Evolutionary conservation across 2,329 filamentous ascomycete species (phyloP), one percentile per base, ranked within the genome.

Genomic region (Monilinia polystroma): DNA sequence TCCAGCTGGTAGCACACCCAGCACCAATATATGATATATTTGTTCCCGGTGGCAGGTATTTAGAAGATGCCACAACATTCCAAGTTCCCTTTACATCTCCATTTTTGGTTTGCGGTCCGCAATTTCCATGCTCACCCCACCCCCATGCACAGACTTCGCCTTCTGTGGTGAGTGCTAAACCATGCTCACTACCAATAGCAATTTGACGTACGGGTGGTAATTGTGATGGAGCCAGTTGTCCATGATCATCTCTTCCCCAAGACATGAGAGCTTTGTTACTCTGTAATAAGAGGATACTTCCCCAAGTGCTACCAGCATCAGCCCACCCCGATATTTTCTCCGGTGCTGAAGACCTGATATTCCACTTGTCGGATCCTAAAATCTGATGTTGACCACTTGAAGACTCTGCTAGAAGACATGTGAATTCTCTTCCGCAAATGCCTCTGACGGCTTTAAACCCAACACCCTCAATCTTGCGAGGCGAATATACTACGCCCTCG

Each of bases 101-200:
- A 69, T 84, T 80, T 69, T 87, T 85, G 16, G 80, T 81, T 53
- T 84, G 81, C 47, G 87, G 85, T 3, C 95, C 95, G 77, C 95
- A 99, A 76, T 99, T 99, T 1, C 95, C 95, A 79, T 99, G 95
- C 78, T 98, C 94, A 2, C 93, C 93, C 95, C 95, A 99, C 26
- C 95, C 95, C 92, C 94, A 98, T 1, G 91, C 86, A 59, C 96
- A 79, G 1, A 97, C 86, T 62, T 88, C 84, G 1, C 86, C 86
- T 26, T 84, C 81, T 12, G 79, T 79, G 0, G 90, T 87, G 35
- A 94, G 78, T 11, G 87, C 91, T 69, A 98, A 78, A n/a, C 86
- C 87, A 77, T 99, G 95, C 78, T 98, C 95, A 75, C 94, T 97
- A 0, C 95, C 95, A 56, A 90, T 85, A 3, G 91, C 90, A n/a